Conservation (phyloP, 2,329 filamentous ascomycete species). For the Penicillium nordicum region DNA sequence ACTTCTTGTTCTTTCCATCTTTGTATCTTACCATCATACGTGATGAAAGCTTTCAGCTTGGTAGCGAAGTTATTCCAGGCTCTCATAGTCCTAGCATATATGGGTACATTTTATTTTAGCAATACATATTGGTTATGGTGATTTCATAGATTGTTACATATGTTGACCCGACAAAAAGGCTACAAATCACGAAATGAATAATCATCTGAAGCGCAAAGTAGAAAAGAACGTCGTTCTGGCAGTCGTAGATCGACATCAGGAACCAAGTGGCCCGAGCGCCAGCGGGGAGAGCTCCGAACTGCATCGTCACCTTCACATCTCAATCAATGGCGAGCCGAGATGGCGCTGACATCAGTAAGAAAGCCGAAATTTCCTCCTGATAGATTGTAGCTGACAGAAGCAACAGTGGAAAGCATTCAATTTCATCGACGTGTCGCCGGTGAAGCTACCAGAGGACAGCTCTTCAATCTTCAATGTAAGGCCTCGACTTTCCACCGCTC, state of each 20-base stretch:
- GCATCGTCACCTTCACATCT: conserved; percentile 18
- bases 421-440: conserved; percentile 93
- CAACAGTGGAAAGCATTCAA: conserved; percentile 95
- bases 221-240: background rate
- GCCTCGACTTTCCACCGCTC: conserved; percentile 22
- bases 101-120: background rate
- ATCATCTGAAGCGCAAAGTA: background rate
- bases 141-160: too few relatives aligned
- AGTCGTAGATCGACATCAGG: conserved; percentile 6
- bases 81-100: background rate
- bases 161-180: background rate
- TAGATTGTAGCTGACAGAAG: background rate
- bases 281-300: conserved; percentile 22
- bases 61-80: background rate
- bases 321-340: conserved; percentile 37
- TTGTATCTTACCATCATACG: background rate
- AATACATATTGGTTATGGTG: background rate
- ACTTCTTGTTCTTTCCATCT: background rate
- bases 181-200: background rate
- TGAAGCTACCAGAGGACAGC: conserved; percentile 75
- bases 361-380: too few relatives aligned
- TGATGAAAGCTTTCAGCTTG: background rate
- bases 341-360: conserved; percentile 45
- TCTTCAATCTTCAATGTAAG: conserved; percentile 74
- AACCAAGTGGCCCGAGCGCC: conserved; percentile 17